phyloP scores from a whole-genome alignment of 257 asterid genomes.

The Solanum habrochaites region DNA sequence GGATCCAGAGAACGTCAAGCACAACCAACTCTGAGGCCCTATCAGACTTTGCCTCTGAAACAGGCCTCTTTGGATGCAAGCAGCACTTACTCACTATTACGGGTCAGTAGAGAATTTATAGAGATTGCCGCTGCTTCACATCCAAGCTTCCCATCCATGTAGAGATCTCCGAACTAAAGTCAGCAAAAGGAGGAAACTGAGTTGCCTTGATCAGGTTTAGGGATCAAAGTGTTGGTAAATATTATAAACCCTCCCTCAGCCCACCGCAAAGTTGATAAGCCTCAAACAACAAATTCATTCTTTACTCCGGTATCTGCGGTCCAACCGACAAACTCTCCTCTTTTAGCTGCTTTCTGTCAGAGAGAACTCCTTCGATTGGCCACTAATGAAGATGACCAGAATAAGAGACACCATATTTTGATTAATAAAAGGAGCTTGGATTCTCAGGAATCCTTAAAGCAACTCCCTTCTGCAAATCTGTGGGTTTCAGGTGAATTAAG shows the following conservation, averaged over 20 bases:
- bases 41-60: constrained; percentile 18
- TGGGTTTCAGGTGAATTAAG: constrained; percentile 37
- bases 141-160: constrained; percentile 2
- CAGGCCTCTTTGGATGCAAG: background rate
- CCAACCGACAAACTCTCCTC: background rate
- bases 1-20: constrained; percentile 83
- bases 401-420: no score
- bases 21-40: constrained; percentile 77
- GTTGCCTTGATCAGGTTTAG: constrained; percentile 27
- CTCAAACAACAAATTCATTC: constrained; percentile 36
- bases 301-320: no score
- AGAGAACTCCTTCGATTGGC: constrained; percentile 18
- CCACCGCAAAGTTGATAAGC: constrained; percentile 22
- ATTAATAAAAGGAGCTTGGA: background rate
- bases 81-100: background rate
- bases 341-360: background rate
- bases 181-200: constrained; percentile 11
- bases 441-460: background rate
- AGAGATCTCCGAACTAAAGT: constrained; percentile 43
- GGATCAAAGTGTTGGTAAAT: constrained; percentile 41
- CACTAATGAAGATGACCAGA: constrained; percentile 52
- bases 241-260: constrained; percentile 43
- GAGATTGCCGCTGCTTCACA: background rate
- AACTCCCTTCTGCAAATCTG: constrained; percentile 35
- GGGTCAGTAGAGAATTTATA: background rate